phyloP scores from a whole-genome alignment of 2,329 filamentous ascomycete species.

The Rhinocladiella similis region DNA sequence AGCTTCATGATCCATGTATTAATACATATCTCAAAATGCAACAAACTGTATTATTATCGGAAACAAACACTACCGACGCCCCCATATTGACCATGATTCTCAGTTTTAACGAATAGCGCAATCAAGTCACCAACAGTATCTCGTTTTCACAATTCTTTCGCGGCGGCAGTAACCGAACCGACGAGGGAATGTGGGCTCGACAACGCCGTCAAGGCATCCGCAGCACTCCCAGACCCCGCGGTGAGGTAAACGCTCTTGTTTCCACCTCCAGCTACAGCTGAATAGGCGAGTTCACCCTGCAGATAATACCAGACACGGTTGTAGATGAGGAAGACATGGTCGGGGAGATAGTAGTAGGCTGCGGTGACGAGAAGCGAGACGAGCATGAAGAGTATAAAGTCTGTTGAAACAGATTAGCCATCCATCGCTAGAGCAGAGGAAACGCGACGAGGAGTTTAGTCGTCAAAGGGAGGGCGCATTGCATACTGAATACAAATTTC shows the following conservation, averaged over 20 bases:
- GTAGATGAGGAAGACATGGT: constrained; percentile 80
- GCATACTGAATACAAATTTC: constrained; percentile 95
- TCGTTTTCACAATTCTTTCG: constrained; percentile 20
- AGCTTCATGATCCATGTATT: no score
- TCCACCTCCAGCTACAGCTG: constrained; percentile 17
- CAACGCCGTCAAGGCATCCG: constrained; percentile 1
- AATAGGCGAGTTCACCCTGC: constrained; percentile 65
- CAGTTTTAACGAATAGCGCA: background rate
- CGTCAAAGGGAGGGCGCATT: background rate
- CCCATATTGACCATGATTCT: background rate
- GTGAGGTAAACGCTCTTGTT: constrained; percentile 9
- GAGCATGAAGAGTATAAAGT: constrained; percentile 88
- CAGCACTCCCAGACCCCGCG: constrained; percentile 8
- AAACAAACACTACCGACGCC: no score
- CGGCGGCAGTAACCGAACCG: constrained; percentile 4
- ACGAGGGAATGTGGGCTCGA: background rate
- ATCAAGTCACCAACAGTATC: background rate
- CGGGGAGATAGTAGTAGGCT: constrained; percentile 86
- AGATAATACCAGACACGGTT: constrained; percentile 93
- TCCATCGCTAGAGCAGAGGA: background rate
- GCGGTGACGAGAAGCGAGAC: constrained; percentile 83
- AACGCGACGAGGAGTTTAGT: background rate
- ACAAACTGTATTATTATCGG: no score
- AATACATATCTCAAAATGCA: no score
- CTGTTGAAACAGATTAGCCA: constrained; percentile 49